Conservation (phyloP, 306 rosid genomes). For the Malus sylvestris region DNA sequence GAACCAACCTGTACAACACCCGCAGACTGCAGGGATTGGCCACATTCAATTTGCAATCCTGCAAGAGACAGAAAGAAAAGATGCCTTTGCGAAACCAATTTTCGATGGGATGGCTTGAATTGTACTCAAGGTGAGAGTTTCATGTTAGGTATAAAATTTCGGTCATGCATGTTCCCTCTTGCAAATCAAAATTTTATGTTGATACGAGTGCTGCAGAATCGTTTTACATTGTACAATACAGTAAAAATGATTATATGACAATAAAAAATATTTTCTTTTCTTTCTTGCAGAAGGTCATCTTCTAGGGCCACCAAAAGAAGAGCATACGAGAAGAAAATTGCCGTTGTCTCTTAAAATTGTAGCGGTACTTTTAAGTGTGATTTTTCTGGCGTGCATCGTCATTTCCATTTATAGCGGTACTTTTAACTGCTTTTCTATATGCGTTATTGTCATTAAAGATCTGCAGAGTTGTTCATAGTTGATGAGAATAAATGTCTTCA, state of each 20-base stretch:
- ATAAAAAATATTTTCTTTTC: neutral
- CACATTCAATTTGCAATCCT: conserved; percentile 45
- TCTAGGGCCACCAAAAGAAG: neutral
- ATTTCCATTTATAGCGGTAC: conserved; percentile 21
- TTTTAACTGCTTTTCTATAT: conserved; percentile 9
- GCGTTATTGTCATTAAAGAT: neutral
- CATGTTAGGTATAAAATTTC: neutral
- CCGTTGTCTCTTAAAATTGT: conserved; percentile 18
- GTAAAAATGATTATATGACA: too few relatives aligned
- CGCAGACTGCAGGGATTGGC: conserved; percentile 47
- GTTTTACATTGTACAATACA: too few relatives aligned
- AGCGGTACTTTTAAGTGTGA: conserved; percentile 7
- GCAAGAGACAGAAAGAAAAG: conserved; percentile 27
- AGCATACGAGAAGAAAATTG: neutral
- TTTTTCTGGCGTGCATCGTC: conserved; percentile 26
- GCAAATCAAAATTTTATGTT: neutral
- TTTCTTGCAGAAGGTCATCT: neutral
- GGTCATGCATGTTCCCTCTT: neutral
- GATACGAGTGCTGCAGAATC: too few relatives aligned
- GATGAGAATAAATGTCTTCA: neutral
- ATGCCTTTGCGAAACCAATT: conserved; percentile 38
- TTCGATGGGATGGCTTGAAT: conserved; percentile 36
- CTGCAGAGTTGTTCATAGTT: neutral
- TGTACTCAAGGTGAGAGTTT: conserved; percentile 40
- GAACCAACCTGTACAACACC: conserved; percentile 39